A percentile compares a stretch with the other conserved stretches of the same genome.
Evolutionary conservation across 495 filamentous ascomycete species (phyloP).

Genomic region (Lepidopterella palustris): DNA sequence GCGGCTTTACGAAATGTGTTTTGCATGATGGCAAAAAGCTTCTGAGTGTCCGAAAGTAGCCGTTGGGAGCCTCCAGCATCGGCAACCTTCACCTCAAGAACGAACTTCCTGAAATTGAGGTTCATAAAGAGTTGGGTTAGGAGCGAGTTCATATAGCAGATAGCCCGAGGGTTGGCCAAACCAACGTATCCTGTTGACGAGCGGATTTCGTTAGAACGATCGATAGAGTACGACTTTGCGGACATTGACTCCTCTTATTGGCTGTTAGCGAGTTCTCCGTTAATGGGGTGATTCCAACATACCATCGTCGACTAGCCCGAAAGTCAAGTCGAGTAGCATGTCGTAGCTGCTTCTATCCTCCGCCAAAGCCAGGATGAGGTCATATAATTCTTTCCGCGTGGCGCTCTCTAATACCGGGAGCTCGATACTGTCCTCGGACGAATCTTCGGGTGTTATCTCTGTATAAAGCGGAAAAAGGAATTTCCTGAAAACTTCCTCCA

Average conservation of each 20-base stretch:
- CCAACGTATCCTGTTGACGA: slow-evolving; percentile 75
- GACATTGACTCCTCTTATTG: slow-evolving; percentile 9
- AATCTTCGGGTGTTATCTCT: slow-evolving; percentile 7
- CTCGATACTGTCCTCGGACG: not conserved
- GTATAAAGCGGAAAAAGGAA: slow-evolving; percentile 65
- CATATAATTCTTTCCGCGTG: slow-evolving; percentile 59
- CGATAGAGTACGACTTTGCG: slow-evolving; percentile 44
- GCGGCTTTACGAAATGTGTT: slow-evolving; percentile 64
- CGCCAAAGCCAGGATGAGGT: slow-evolving; percentile 53
- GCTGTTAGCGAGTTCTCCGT: slow-evolving; percentile 12
- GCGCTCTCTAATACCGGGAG: slow-evolving; percentile 47
- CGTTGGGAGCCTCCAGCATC: slow-evolving; percentile 51
- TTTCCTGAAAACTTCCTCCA: slow-evolving; percentile 54
- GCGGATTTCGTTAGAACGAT: slow-evolving; percentile 62
- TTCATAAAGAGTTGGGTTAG: slow-evolving; percentile 98
- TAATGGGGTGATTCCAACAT: slow-evolving; percentile 22
- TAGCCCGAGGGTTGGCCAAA: slow-evolving; percentile 84
- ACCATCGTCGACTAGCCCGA: slow-evolving; percentile 46
- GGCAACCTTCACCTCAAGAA: slow-evolving; percentile 56
- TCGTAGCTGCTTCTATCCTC: slow-evolving; percentile 43
- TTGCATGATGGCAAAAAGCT: slow-evolving; percentile 81
- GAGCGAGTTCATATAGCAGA: slow-evolving; percentile 95
- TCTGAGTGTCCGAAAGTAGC: slow-evolving; percentile 69
- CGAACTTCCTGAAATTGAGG: slow-evolving; percentile 74
- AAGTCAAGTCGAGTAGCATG: slow-evolving; percentile 43